Base-by-base conservation (phyloP, 2,329 filamentous ascomycete species). In the Herpomyces periplanetae region DNA sequence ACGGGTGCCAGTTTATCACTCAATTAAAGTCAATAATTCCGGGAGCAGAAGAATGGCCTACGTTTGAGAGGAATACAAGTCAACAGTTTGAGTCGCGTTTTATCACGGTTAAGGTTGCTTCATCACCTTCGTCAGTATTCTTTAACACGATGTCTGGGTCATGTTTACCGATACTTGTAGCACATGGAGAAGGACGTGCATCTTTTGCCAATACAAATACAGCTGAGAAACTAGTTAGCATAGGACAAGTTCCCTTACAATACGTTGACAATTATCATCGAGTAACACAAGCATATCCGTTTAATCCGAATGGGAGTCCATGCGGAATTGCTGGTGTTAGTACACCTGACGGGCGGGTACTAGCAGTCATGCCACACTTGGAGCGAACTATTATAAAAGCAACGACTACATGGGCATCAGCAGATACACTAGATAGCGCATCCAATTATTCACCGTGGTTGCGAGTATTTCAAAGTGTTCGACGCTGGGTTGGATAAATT, bases 1-100 rank as follows among this genome's bases (percentile, higher is more conserved):
- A 96, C 36, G 80, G 80, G 19, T 91, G 80, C 35, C 80, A 96
- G 39, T 85, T 91, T 55, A 45, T 91, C 15, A 64, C 63, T 4
- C 57, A 69, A 19, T 44, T 84, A 15, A 68, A 68, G 33, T 56
- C 62, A 23, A 45, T 87, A 20, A 84, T 88, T 26, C 73, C 71
- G 1, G 73, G 71, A n/a, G 56, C 71, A 0, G 37, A 44, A 20
- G 44, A 52, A 27, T 88, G 73, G 71, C 73, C 71, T 2, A 63
- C 52, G 10, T 88, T 88, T 38, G 62, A 75, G 23, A 49, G 63
- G 23, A 91, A 91, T 38, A 42, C 49, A 19, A 68, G 58, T 33
- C 60, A 75, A 36, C 73, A 87, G 40, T 88, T 87, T 39, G 73
- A 88, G 43, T 73, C 53, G 3, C 60, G 73, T 24, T 61, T 66